Evolutionary conservation across 495 filamentous ascomycete species (phyloP).

Genomic region (Choiromyces venosus): DNA sequence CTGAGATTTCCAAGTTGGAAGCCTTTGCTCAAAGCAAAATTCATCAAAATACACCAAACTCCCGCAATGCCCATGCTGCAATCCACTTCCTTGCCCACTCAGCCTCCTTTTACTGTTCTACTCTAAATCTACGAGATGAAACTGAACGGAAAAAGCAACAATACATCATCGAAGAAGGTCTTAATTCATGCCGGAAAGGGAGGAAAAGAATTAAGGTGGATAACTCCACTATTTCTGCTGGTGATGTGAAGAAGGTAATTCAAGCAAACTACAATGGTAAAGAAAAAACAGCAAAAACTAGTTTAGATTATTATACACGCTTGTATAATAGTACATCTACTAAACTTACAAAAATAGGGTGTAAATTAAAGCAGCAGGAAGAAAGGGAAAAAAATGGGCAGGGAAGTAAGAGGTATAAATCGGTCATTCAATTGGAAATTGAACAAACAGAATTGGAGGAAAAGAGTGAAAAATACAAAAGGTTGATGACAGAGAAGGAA

Average conservation of each 20-base stretch:
- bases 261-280: background rate
- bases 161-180: background rate
- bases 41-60: background rate
- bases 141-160: background rate
- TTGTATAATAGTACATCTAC: background rate
- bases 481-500: background rate
- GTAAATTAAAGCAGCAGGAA: background rate
- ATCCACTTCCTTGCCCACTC: background rate
- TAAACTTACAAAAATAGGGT: background rate
- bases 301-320: background rate
- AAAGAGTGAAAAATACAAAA: background rate
- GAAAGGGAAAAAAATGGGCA: background rate
- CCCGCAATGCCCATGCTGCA: too few relatives aligned
- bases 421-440: background rate
- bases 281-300: background rate
- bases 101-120: background rate
- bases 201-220: too few relatives aligned
- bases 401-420: background rate
- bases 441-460: background rate
- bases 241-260: background rate
- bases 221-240: too few relatives aligned
- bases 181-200: too few relatives aligned
- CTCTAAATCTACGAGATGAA: background rate
- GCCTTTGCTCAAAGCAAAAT: too few relatives aligned
- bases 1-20: too few relatives aligned